A percentile compares a stretch with the other conserved stretches of the same genome.
Conservation (phyloP, 495 filamentous ascomycete genomes). For the Massariosphaeria phaeospora region DNA sequence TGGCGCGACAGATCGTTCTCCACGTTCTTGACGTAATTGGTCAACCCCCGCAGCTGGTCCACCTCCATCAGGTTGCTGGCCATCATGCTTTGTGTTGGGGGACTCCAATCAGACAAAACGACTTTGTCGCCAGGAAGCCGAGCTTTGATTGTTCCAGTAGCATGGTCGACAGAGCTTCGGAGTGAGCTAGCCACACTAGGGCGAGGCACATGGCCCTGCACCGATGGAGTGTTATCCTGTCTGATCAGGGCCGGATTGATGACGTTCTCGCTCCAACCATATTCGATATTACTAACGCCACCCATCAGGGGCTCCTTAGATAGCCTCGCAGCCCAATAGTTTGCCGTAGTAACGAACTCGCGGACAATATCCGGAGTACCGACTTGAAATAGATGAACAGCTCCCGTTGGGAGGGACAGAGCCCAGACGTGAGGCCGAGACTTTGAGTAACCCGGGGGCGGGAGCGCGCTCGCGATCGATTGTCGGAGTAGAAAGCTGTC, state of each 20-base stretch:
- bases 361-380: conserved; percentile 91
- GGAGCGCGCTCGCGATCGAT: conserved; percentile 84
- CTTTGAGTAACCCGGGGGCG: conserved; percentile 88
- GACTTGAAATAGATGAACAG: conserved; percentile 95
- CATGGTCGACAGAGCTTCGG: conserved; percentile 66
- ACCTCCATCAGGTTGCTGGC: conserved; percentile 69
- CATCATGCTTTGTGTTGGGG: conserved; percentile 84
- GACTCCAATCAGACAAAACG: conserved; percentile 85
- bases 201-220: conserved; percentile 29
- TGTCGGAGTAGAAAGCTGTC: conserved; percentile 85
- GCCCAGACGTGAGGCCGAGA: conserved; percentile 91
- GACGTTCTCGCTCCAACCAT: conserved; percentile 90
- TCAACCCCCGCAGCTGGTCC: conserved; percentile 72
- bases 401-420: conserved; percentile 83
- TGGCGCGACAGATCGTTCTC: conserved; percentile 81
- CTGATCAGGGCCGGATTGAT: conserved; percentile 68
- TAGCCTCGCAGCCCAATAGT: conserved; percentile 94
- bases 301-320: conserved; percentile 89
- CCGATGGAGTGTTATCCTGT: conserved; percentile 39
- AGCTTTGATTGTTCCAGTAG: conserved; percentile 47
- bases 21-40: conserved; percentile 74
- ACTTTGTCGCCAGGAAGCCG: conserved; percentile 82
- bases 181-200: conserved; percentile 68
- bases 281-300: conserved; percentile 94
- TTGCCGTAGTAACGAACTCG: conserved; percentile 90